These are phyloP conservation scores for Solanum okadae DNA, from an alignment of 257 asterid genomes.

Conservation along the genomic window DNA sequence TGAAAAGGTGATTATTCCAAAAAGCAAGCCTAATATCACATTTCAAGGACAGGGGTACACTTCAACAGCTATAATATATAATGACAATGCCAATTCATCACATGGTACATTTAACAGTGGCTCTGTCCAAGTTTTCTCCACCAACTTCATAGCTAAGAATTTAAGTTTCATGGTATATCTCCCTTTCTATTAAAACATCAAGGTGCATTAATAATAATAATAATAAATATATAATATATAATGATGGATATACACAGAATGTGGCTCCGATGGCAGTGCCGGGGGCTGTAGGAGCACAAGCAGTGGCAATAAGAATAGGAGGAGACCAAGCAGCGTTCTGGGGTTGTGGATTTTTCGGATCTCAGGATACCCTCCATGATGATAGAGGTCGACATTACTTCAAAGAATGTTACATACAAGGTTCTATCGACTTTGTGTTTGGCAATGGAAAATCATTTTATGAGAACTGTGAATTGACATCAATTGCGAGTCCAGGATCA, in stretches of 20 bases:
- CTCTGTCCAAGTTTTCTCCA: slow-evolving; percentile 75
- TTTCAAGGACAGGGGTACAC: slow-evolving; percentile 94
- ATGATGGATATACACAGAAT: slow-evolving; percentile 29
- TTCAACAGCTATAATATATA: slow-evolving; percentile 82
- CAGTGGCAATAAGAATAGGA: slow-evolving; percentile 69
- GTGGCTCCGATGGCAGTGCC: slow-evolving; percentile 80
- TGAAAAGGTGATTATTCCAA: slow-evolving; percentile 73
- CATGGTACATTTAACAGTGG: slow-evolving; percentile 83
- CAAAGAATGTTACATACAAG: slow-evolving; percentile 87
- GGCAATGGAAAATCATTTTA: slow-evolving; percentile 81
- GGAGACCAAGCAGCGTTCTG: slow-evolving; percentile 81
- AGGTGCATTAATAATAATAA: no score
- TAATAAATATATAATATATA: no score
- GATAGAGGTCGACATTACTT: slow-evolving; percentile 90
- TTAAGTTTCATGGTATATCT: slow-evolving; percentile 73
- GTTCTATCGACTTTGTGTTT: slow-evolving; percentile 88
- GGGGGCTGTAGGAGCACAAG: slow-evolving; percentile 84
- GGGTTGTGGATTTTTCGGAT: slow-evolving; percentile 98
- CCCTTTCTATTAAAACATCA: no score
- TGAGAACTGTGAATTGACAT: slow-evolving; percentile 58
- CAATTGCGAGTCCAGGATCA: slow-evolving; percentile 76
- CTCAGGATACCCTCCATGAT: slow-evolving; percentile 88
- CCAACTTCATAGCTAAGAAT: slow-evolving; percentile 79
- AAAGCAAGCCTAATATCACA: slow-evolving; percentile 62
- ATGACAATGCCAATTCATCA: slow-evolving; percentile 79